Evolutionary conservation across 129 eudicot species (phyloP), one percentile per base, ranked within the genome.

Genomic region (Silybum marianum): DNA sequence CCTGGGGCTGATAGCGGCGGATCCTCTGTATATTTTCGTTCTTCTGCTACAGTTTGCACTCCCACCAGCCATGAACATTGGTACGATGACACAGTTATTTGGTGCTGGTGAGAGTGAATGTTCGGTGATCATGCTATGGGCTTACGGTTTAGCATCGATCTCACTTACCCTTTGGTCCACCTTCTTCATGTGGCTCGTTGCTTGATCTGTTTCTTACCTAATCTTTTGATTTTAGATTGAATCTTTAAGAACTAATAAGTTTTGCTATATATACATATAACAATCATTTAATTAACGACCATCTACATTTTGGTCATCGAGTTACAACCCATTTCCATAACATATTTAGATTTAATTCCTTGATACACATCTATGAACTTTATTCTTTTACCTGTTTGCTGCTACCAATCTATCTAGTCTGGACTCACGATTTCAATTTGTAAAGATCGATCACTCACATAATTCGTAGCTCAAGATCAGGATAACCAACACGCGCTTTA

Each of bases 21-120:
- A 95, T 79, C 91, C 93, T 24, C 80, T 95, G 23, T 91, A 89
- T 72, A 74, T 83, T 19, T 95, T 89, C 66, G 89, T 89, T 74
- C 99, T 95, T 85, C 76, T 90, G 79, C 84, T 92, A 78, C 98
- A 95, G 75, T 95, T 77, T 85, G 90, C 97, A 13, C 76, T 95
- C 22, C 98, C 98, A 23, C 97, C 99, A 7, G 95, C 99, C 72
- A 95, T 95, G 91, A 95, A 89, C 88, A 90, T 90, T 70, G 98
- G 98, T 30, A 91, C 97, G 18, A 89, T 89, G 26, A 88, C 85
- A 3, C 97, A 91, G 67, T 76, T 91, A 79, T 87, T 91, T 60
- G 91, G 91, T 71, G 88, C 77, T 23, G 97, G 93, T 51, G 92
- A 88, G 72, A 88, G 80, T 39, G 93, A 91, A 70, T 91, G 90